phyloP scores from a whole-genome alignment of 2,329 filamentous ascomycete genomes.

The Pyrenophora seminiperda region DNA sequence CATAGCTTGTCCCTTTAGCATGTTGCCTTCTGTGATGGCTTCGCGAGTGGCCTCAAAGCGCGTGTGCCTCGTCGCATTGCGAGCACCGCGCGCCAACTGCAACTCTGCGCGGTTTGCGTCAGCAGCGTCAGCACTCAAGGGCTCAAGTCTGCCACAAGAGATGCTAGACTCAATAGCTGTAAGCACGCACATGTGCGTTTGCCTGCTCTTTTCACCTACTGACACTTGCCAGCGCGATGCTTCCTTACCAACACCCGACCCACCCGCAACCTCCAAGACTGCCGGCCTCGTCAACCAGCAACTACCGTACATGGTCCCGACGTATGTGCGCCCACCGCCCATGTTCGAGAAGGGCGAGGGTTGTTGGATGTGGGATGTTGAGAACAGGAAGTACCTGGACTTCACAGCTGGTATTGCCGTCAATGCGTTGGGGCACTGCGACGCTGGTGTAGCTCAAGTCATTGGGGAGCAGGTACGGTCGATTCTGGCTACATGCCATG shows the following conservation, averaged over 20 bases:
- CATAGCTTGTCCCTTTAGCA: conserved; percentile 7
- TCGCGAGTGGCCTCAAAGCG: conserved; percentile 38
- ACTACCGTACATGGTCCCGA: conserved; percentile 90
- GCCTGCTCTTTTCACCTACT: conserved; percentile 7
- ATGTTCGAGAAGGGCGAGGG: conserved; percentile 90
- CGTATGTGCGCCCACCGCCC: conserved; percentile 86
- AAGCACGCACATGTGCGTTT: conserved; percentile 12
- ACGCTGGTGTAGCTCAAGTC: conserved; percentile 75
- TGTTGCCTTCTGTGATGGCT: conserved; percentile 31
- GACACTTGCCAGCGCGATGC: conserved; percentile 36
- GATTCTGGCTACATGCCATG: neutral
- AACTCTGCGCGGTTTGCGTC: conserved; percentile 46
- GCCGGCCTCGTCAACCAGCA: conserved; percentile 75
- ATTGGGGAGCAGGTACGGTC: conserved; percentile 72
- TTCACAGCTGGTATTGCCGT: conserved; percentile 97
- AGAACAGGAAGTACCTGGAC: conserved; percentile 88
- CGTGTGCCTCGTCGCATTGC: conserved; percentile 33
- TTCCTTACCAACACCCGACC: conserved; percentile 70
- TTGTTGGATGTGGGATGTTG: conserved; percentile 86
- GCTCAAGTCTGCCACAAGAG: conserved; percentile 50
- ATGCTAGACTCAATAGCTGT: conserved; percentile 52
- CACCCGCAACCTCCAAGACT: conserved; percentile 73
- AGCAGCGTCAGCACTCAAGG: conserved; percentile 44
- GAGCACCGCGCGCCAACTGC: conserved; percentile 30
- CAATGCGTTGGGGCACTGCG: conserved; percentile 88